Base-by-base conservation (phyloP, 768 basidiomycete species). In the Mycena venus region DNA sequence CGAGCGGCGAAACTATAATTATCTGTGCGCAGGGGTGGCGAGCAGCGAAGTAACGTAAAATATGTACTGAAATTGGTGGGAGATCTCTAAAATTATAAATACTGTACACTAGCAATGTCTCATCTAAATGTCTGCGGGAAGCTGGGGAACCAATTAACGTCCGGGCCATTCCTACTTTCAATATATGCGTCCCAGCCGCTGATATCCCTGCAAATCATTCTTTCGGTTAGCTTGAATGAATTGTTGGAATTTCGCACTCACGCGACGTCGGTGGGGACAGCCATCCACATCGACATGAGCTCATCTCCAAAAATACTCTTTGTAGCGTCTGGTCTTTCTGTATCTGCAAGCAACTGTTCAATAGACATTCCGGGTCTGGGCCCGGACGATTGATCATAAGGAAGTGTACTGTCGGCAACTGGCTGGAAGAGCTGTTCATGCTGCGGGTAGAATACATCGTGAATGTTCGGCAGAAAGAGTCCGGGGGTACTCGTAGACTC, bases 281-380 rank as follows among this genome's bases (percentile, higher is more conserved):
- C 31, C 56, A 61, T 59, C 68, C 68, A 69, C 60, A 70, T 55
- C 1, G 66, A 68, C 66, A 68, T 68, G 38, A 68, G 36, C 21
- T 68, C 59, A 12, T 70, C 68, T 31, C 53, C 58, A 9, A 60
- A 12, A 10, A 53, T 25, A 15, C 51, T 36, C 4, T 25, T 19
- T 7, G 21, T 15, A 2, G 40, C 3, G 29, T 49, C 38, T 38
- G 4, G 15, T 17, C 19, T 10, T 14, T 51, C 23, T 12, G 47
- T 23, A 15, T 10, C 47, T 9, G 47, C 47, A 49, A 49, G 47
- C 23, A 49, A 23, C 47, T 49, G 47, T 12, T 49, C 47, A 15
- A 49, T 49, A 8, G 47, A 49, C 47, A 49, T 49, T 23, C 47
- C 47, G 8, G 47, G 47, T 23, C 4, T 49, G 47, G n/a, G 23